Base-by-base conservation (phyloP, 352 stramenopile genomes). In the Globisporangium cylindrosporum region DNA sequence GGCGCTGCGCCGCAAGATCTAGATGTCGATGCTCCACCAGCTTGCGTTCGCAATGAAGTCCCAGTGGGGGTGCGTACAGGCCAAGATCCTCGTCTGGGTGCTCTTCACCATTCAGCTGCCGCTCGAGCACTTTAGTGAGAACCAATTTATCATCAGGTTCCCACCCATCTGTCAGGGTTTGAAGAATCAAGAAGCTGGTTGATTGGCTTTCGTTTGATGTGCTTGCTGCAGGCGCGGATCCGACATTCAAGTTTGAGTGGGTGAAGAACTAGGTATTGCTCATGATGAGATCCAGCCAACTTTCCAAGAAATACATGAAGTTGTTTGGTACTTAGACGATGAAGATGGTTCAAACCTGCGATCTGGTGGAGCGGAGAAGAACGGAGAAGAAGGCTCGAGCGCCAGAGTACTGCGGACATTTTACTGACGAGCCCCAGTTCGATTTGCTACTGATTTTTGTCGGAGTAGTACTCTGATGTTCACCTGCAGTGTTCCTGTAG, bases 71-170 rank as follows among this genome's bases (percentile, higher is more conserved):
- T 61, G 71, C 15, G 49, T 70, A 7, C 76, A 86, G 62, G 72
- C 62, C 62, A 86, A 83, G 69, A 68, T 80, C 2, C 49, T 83
- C 18, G 24, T 77, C 7, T 77, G 68, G 71, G 60, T 77, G 15
- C 60, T 70, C 14, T 68, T 72, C 32, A 66, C 71, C 1, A 66
- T 74, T 9, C 71, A 74, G 48, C 61, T 70, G 4, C 71, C 67
- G 38, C 61, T 77, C 1, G 64, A 74, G 51, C 71, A 74, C 49
- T 70, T 74, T 62, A 68, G 71, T 25, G 27, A 20, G 57, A 9
- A 3, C 34, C 22, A 24, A 24, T 24, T 24, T 20, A 6, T 22
- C 3, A 9, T 8, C 34, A 24, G 6, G 3, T 15, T n/a, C 3
- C 43, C n/a, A 24, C 5, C 15, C 3, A 51, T n/a, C 18, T 24